Evolutionary conservation across 306 rosid genomes (phyloP), one percentile per base, ranked within the genome.

Genomic region (Quercus cerris): DNA sequence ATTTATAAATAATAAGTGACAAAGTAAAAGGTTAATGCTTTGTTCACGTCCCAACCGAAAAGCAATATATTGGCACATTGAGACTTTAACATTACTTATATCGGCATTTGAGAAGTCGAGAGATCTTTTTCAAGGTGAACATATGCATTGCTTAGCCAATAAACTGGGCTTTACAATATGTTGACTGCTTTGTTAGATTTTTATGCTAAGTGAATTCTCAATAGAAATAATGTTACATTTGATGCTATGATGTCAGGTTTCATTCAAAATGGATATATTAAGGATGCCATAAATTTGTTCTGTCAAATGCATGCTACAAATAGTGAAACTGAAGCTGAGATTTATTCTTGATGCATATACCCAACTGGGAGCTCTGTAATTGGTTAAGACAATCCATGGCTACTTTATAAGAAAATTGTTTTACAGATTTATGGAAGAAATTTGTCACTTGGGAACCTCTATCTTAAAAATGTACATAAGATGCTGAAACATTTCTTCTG

Each of bases 391-490:
- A 35, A 77, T 86, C 22, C 90, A 84, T 77, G 80, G 87, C 52
- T 75, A 81, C 72, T 85, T 90, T 62, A 56, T 86, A 63, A 86
- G 87, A 80, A 76, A 74, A 74, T 41, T 67, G 58, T 41, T 82
- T 25, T 51, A 63, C 74, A 79, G 73, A 30, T 63, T 28, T 59
- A 77, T 72, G 27, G 73, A 64, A 27, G 62, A 57, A 73, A 44
- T 61, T 74, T 12, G 31, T 19, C 85, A 79, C 74, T 51, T 84
- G 56, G 85, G 84, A 57, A 81, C 81, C 67, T 90, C 94, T 46
- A 72, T 90, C 61, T 75, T 87, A 56, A 90, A 86, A 86, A 84
- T 90, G 91, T 87, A 86, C 83, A 35, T 82, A 66, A 84, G 83
- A 86, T 73, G 87, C 27, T 90, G 94, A 30, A 82, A 78, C 80